Conservation (phyloP, 257 asterid genomes). For the Craterostigma plantagineum region DNA sequence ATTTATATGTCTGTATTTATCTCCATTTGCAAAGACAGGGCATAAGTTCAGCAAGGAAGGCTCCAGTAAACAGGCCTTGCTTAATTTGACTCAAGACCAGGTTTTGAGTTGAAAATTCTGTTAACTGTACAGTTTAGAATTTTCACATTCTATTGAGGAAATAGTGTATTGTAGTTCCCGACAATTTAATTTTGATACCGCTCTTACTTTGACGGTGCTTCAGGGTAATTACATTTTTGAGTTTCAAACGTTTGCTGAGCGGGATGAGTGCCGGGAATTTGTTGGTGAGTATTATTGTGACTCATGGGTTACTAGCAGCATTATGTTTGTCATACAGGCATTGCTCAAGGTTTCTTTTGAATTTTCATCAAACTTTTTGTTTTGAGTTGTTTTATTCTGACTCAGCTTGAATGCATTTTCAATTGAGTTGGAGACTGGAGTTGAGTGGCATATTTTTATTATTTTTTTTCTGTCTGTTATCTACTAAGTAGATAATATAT, state of each 20-base stretch:
- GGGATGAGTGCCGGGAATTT: conserved; percentile 73
- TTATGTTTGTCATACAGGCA: not conserved
- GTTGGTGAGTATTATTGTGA: conserved; percentile 43
- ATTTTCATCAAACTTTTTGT: not conserved
- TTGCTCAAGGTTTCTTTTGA: not conserved
- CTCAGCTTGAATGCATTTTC: no score
- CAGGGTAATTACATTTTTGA: conserved; percentile 76
- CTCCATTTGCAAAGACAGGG: conserved; percentile 22
- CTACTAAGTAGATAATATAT: not conserved
- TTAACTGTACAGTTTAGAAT: conserved; percentile 5
- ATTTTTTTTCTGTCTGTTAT: not conserved
- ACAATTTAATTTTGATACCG: conserved; percentile 8
- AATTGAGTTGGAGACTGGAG: no score
- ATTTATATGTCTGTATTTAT: conserved; percentile 3
- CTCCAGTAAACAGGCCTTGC: conserved; percentile 55
- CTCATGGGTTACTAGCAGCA: not conserved
- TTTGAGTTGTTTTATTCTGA: no score
- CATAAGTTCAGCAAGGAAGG: conserved; percentile 69
- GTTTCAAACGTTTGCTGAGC: conserved; percentile 67
- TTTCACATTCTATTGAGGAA: conserved; percentile 1
- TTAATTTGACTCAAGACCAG: conserved; percentile 60
- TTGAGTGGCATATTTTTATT: no score
- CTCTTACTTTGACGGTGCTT: conserved; percentile 11
- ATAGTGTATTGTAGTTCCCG: conserved; percentile 3
- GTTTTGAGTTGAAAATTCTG: conserved; percentile 16